These are phyloP conservation scores for Candida verbasci DNA, from an alignment of 805 yeast species.

Conservation along the genomic window DNA sequence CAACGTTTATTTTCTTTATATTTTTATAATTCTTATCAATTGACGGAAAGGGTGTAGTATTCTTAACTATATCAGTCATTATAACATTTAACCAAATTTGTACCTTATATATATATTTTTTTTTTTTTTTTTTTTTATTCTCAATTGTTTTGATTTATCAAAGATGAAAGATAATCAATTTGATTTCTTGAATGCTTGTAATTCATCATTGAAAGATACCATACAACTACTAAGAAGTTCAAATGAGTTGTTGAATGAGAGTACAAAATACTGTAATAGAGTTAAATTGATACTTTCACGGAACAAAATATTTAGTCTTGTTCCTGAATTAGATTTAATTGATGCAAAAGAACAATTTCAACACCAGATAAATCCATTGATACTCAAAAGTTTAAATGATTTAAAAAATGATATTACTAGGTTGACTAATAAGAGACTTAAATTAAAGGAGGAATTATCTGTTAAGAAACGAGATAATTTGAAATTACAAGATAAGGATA, in stretches of 20 bases:
- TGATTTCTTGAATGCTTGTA: slow-evolving; percentile 7
- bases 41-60: slow-evolving; percentile 9
- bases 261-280: slow-evolving; percentile 37
- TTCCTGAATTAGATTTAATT: slow-evolving; percentile 45
- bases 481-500: slow-evolving; percentile 16
- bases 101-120: not conserved
- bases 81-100: too few relatives aligned
- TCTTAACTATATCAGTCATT: too few relatives aligned
- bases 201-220: slow-evolving; percentile 27
- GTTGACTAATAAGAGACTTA: slow-evolving; percentile 27
- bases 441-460: slow-evolving; percentile 29
- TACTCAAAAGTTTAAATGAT: slow-evolving; percentile 23
- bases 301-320: slow-evolving; percentile 44
- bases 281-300: slow-evolving; percentile 39
- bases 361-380: slow-evolving; percentile 39
- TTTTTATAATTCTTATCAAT: slow-evolving; percentile 4
- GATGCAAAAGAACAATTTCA: slow-evolving; percentile 35
- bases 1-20: not conserved
- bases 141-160: not conserved
- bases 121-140: not conserved
- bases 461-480: slow-evolving; percentile 29
- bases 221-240: slow-evolving; percentile 30
- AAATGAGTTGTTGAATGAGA: slow-evolving; percentile 25
- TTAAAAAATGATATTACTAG: slow-evolving; percentile 30
- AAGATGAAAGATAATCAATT: not conserved